phyloP scores from a whole-genome alignment of 2,329 filamentous ascomycete genomes.

The Onygenales sp. region DNA sequence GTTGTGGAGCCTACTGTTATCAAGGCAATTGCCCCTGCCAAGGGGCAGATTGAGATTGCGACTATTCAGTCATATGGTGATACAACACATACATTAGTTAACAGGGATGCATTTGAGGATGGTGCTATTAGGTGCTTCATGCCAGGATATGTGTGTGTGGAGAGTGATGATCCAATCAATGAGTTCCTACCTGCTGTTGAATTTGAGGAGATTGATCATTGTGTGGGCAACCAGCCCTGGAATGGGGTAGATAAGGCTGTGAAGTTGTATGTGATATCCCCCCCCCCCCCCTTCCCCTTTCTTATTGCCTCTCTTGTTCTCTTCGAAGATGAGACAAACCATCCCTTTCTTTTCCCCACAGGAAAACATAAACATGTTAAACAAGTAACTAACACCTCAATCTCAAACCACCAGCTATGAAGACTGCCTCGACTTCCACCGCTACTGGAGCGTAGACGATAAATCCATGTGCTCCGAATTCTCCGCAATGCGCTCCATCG shows the following conservation, averaged over 20 bases:
- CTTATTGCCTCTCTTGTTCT: neutral
- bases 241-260: constrained; percentile 59
- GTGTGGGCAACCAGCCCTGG: constrained; percentile 92
- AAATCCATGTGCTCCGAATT: constrained; percentile 81
- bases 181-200: constrained; percentile 50
- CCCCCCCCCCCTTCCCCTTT: constrained; percentile 6
- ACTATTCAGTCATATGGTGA: constrained; percentile 80
- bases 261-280: constrained; percentile 34
- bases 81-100: constrained; percentile 78
- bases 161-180: constrained; percentile 33
- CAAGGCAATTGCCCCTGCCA: constrained; percentile 40
- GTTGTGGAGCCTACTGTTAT: constrained; percentile 51
- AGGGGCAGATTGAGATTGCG: constrained; percentile 58
- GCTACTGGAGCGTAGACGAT: constrained; percentile 93
- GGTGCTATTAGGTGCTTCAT: constrained; percentile 47
- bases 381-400: neutral
- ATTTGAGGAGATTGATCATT: constrained; percentile 77
- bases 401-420: constrained; percentile 53
- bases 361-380: neutral
- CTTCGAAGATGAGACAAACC: neutral
- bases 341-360: neutral
- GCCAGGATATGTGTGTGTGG: constrained; percentile 58
- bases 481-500: constrained; percentile 73
- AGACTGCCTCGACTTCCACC: constrained; percentile 75
- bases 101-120: constrained; percentile 57